Conservation (phyloP, 441 rosid species). For the Populus hybrid region DNA sequence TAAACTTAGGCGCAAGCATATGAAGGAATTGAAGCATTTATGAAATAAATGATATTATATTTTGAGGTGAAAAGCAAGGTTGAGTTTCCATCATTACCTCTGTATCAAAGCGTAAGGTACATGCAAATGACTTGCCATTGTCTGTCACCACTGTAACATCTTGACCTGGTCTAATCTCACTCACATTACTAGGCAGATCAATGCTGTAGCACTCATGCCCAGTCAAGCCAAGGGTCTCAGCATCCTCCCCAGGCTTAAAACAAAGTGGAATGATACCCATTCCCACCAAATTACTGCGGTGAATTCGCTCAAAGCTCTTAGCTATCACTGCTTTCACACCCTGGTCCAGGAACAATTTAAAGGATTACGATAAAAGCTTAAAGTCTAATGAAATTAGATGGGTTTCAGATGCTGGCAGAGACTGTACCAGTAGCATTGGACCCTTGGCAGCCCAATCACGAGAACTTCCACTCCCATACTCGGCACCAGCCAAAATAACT, state of each 20-base stretch:
- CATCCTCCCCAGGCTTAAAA: slow-evolving; percentile 84
- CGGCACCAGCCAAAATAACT: slow-evolving; percentile 84
- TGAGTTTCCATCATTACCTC: slow-evolving; percentile 43
- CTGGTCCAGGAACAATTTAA: no score
- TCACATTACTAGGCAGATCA: slow-evolving; percentile 59
- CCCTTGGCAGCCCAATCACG: slow-evolving; percentile 99
- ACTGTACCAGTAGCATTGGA: slow-evolving; percentile 68
- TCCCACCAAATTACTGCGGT: slow-evolving; percentile 86
- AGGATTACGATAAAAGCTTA: no score
- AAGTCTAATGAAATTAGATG: no score
- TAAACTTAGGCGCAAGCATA: no score
- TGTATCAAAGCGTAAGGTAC: slow-evolving; percentile 71
- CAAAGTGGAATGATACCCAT: slow-evolving; percentile 88
- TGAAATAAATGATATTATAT: no score
- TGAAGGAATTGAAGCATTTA: no score
- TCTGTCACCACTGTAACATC: slow-evolving; percentile 66
- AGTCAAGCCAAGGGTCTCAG: slow-evolving; percentile 73
- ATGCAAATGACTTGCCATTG: slow-evolving; percentile 74
- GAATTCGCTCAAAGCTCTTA: slow-evolving; percentile 91
- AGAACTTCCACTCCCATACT: slow-evolving; percentile 95
- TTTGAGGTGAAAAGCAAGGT: no score
- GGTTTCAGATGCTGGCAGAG: no score
- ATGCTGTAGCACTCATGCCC: slow-evolving; percentile 77
- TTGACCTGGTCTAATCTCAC: slow-evolving; percentile 84
- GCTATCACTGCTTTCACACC: slow-evolving; percentile 89